Conservation (phyloP, 768 basidiomycete genomes). For the Hortiboletus campestris region DNA sequence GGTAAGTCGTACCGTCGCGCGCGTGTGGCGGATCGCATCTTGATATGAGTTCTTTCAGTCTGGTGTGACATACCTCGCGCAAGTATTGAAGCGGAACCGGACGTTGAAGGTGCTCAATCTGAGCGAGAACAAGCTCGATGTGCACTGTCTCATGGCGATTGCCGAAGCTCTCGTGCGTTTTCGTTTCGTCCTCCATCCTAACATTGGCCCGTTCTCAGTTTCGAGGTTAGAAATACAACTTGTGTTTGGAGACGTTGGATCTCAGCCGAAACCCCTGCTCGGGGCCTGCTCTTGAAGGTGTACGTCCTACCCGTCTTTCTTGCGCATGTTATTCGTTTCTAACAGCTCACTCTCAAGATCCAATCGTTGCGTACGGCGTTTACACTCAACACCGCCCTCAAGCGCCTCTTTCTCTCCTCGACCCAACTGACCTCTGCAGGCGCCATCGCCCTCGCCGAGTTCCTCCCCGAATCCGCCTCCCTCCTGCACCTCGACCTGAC, state of each 20-base stretch:
- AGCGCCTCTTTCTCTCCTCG: slow-evolving; percentile 86
- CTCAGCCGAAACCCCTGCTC: slow-evolving; percentile 91
- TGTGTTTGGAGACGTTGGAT: slow-evolving; percentile 90
- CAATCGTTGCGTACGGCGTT: slow-evolving; percentile 90
- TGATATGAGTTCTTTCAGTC: slow-evolving; percentile 33
- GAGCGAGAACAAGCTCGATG: slow-evolving; percentile 91
- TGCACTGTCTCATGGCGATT: slow-evolving; percentile 70
- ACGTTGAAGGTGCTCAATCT: slow-evolving; percentile 93
- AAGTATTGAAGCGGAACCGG: slow-evolving; percentile 93
- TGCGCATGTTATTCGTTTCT: not conserved
- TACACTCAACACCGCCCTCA: slow-evolving; percentile 87
- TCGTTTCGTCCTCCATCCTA: not conserved
- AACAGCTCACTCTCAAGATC: slow-evolving; percentile 43
- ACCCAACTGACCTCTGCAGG: slow-evolving; percentile 79
- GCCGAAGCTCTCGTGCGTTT: slow-evolving; percentile 83
- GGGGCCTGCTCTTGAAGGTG: slow-evolving; percentile 87
- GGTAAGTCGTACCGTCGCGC: slow-evolving; percentile 46
- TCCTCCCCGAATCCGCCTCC: slow-evolving; percentile 85
- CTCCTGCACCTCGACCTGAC: slow-evolving; percentile 92
- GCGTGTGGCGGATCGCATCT: not conserved
- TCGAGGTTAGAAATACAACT: slow-evolving; percentile 83
- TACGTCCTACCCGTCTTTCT: slow-evolving; percentile 38
- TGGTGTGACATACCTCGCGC: slow-evolving; percentile 87
- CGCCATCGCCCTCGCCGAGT: slow-evolving; percentile 94
- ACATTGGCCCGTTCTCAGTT: not conserved